These are phyloP conservation scores for Tympanopsis confertula DNA, from an alignment of 2,329 filamentous ascomycete genomes.

Conservation along the genomic window DNA sequence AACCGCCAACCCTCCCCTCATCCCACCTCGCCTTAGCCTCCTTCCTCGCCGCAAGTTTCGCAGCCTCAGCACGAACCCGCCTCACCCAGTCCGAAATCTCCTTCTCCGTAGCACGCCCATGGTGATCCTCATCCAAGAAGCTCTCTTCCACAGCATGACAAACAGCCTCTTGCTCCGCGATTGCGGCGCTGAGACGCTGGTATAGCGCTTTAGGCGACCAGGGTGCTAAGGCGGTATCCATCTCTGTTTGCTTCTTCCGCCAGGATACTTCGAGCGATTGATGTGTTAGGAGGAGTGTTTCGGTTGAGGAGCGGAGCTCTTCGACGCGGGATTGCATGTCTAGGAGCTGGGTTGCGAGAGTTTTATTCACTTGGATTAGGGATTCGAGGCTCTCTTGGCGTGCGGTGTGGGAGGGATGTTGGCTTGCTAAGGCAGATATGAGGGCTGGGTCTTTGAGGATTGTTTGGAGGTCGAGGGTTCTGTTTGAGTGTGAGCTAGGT, in stretches of 20 bases:
- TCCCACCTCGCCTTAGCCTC: constrained; percentile 1
- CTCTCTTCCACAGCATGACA: constrained; percentile 1
- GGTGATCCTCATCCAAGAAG: not conserved
- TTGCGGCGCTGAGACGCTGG: not conserved
- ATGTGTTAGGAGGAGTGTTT: not conserved
- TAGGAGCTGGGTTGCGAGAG: not conserved
- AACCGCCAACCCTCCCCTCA: constrained; percentile 1
- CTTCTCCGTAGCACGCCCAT: not conserved
- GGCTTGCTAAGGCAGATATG: not conserved
- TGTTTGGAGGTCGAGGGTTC: not conserved
- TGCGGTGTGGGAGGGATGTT: not conserved
- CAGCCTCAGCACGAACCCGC: not conserved
- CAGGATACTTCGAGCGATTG: constrained; percentile 1
- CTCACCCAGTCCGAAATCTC: constrained; percentile 1
- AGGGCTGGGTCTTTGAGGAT: not conserved
- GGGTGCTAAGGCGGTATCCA: constrained; percentile 1
- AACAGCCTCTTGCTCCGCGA: constrained; percentile 1
- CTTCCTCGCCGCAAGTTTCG: not conserved
- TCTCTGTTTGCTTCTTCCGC: constrained; percentile 1
- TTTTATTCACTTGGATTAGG: not conserved
- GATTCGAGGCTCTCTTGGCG: not conserved
- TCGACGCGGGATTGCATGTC: not conserved
- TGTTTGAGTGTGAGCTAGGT: too few relatives aligned
- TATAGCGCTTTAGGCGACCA: not conserved
- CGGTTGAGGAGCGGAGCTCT: not conserved